Evolutionary conservation across 805 yeast species (phyloP), one percentile per base, ranked within the genome.

Genomic region (Nakazawaea sp.): DNA sequence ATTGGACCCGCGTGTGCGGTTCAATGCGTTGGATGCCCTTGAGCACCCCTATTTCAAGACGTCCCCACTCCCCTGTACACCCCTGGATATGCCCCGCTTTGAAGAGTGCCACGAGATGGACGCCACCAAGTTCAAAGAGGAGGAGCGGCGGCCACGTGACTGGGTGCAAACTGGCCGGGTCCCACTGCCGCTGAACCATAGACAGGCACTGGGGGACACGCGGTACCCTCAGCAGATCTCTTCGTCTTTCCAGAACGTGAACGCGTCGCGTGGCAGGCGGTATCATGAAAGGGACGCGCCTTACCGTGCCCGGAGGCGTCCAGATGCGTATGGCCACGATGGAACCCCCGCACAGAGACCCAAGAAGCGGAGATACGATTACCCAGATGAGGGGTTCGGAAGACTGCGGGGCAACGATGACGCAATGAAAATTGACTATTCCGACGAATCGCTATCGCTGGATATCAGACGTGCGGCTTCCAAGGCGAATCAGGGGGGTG

Each of bases 41-140:
- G 62, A 70, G 12, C 88, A 86, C 47, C 64, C 59, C 2, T 92
- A 79, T 61, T 88, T 92, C 59, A 63, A 54, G 13, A 63, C 62
- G 3, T 78, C 69, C 0, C 97, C 97, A 0, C 45, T 70, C 17
- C 87, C 96, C 0, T 64, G 77, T 27, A 35, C 46, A 11, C 74
- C 78, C 0, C 50, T 51, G 5, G 72, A 70, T 15, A 59, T 88
- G 18, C 82, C 87, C 3, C 70, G 69, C 20, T 82, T 81, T 46
- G 89, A 82, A 46, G 95, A 89, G 45, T 76, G 95, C 43, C 97
- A 92, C 55, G 97, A 90, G 56, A 72, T 88, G 18, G 96, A 87
- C 57, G 75, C 75, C 33, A 75, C 75, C 44, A 65, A 75, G 45
- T 67, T 71, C 59, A 68, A 68, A 55, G 63, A 63, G 52, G 71